A percentile compares a stretch with the other conserved stretches of the same genome.
phyloP scores from a whole-genome alignment of 495 filamentous ascomycete genomes.

The Delitschia confertaspora region DNA sequence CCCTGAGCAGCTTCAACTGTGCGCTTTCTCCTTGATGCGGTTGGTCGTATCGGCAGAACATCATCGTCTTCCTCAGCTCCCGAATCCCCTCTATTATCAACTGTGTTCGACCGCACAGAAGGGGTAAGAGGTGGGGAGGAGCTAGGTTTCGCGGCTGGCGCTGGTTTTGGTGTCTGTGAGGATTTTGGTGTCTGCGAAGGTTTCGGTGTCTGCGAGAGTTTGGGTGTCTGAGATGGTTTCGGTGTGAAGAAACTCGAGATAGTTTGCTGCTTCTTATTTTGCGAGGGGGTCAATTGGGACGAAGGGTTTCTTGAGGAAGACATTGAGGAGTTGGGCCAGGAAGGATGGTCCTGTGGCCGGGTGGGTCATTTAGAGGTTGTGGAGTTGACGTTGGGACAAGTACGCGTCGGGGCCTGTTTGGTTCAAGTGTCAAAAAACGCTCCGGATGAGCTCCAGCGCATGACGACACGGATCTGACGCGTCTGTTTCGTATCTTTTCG shows the following conservation, averaged over 20 bases:
- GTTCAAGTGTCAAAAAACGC: too few species aligned
- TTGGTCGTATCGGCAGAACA: neutral
- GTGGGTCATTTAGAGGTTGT: neutral
- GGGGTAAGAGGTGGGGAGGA: neutral
- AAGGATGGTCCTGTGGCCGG: neutral
- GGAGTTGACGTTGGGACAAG: neutral
- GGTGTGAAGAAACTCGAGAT: constrained; percentile 82
- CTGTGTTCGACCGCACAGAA: constrained; percentile 9
- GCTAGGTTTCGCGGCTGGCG: constrained; percentile 8
- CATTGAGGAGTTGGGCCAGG: constrained; percentile 13
- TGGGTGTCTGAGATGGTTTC: constrained; percentile 39
- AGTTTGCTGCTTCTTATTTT: constrained; percentile 62
- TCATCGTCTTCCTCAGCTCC: neutral
- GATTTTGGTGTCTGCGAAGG: constrained; percentile 2
- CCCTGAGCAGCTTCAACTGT: constrained; percentile 19
- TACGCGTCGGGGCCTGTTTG: too few species aligned
- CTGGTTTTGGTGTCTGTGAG: constrained; percentile 16
- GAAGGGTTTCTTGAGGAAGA: constrained; percentile 19
- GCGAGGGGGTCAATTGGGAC: constrained; percentile 24
- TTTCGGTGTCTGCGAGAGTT: constrained; percentile 19
- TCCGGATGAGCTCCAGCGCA: too few species aligned
- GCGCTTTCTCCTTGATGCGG: constrained; percentile 5
- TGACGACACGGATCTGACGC: too few species aligned
- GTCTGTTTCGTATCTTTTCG: too few species aligned
- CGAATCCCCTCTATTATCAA: constrained; percentile 1